Base-by-base conservation (phyloP, 768 basidiomycete species). In the Hygrophorus pudorinus region DNA sequence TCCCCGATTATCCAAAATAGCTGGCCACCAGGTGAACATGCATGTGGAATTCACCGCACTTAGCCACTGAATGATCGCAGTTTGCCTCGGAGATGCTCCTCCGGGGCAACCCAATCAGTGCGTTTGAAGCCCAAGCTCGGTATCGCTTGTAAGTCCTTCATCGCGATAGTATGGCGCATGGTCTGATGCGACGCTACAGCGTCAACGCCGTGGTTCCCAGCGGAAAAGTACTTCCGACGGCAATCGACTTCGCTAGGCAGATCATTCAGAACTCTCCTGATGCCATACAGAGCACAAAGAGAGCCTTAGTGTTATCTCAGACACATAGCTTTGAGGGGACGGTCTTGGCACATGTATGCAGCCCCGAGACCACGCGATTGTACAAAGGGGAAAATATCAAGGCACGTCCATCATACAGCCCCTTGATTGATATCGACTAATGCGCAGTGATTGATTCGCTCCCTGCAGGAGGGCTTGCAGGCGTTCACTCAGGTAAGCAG, bases 61-160 rank as follows among this genome's bases (percentile, higher is more conserved):
- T 44, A 5, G 47, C 24, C 49, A 49, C 58, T 51, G 42, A 44
- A 52, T 32, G 41, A 40, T 35, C 32, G 41, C 43, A 87, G 83
- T 65, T 80, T 33, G 84, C 84, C 30, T 72, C 86, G 21, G 81
- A 91, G 59, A 66, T 89, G 70, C 71, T 90, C 10, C 67, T 91
- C 38, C 68, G 79, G 29, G 89, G 89, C 36, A 74, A 71, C 45
- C 66, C 72, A n/a, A 64, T 91, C 53, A 71, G 66, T 34, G 82
- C 89, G 6, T 56, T 64, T 12, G 79, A 87, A 36, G 85, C 86
- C 14, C 68, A 77, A 40, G 70, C 69, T 42, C 72, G 79, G 43
- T 88, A 85, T 57, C 75, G 81, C 52, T 86, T 88, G 86, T 86
- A 51, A 66, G 78, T 71, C 13, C 10, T 59, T 52, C 17, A 30